Evolutionary conservation across 2,329 filamentous ascomycete genomes (phyloP).

Genomic region (Cadophora sp.): DNA sequence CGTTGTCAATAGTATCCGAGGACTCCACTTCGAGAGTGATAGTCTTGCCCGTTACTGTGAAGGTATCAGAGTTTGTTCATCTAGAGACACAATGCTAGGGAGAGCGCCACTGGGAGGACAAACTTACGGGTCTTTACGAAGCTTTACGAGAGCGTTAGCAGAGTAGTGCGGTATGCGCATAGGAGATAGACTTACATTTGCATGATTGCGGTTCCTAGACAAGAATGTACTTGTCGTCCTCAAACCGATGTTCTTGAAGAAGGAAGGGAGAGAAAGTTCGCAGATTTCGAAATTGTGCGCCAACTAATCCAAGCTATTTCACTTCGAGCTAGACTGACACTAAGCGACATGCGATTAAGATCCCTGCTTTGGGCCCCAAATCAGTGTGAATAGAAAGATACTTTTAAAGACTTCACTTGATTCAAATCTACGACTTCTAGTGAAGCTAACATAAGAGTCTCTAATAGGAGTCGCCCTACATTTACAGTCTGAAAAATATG

Average conservation of each 20-base stretch:
- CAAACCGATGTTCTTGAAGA: neutral
- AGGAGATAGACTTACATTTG: slow-evolving; percentile 32
- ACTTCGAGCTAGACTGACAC: too few species aligned
- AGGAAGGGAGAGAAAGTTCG: neutral
- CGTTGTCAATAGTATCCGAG: slow-evolving; percentile 99
- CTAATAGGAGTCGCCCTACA: too few species aligned
- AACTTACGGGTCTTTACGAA: neutral
- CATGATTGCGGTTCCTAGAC: slow-evolving; percentile 53
- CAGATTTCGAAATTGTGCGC: slow-evolving; percentile 7
- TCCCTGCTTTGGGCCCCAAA: too few species aligned
- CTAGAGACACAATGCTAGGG: neutral
- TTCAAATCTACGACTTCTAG: too few species aligned
- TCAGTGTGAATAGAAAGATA: too few species aligned
- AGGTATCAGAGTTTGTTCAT: slow-evolving; percentile 8
- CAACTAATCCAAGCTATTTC: too few species aligned
- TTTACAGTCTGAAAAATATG: too few species aligned
- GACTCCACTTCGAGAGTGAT: slow-evolving; percentile 99
- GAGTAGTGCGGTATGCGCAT: too few species aligned
- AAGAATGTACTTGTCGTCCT: slow-evolving; percentile 21
- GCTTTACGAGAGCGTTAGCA: neutral
- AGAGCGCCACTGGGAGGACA: neutral
- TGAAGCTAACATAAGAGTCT: too few species aligned
- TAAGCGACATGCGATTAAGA: too few species aligned
- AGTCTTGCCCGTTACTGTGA: slow-evolving; percentile 85
- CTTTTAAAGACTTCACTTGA: too few species aligned